Percentiles rank a stretch among this genome's conserved stretches.
Conservation (phyloP, 2,329 filamentous ascomycete genomes). For the Colletotrichum sp. region DNA sequence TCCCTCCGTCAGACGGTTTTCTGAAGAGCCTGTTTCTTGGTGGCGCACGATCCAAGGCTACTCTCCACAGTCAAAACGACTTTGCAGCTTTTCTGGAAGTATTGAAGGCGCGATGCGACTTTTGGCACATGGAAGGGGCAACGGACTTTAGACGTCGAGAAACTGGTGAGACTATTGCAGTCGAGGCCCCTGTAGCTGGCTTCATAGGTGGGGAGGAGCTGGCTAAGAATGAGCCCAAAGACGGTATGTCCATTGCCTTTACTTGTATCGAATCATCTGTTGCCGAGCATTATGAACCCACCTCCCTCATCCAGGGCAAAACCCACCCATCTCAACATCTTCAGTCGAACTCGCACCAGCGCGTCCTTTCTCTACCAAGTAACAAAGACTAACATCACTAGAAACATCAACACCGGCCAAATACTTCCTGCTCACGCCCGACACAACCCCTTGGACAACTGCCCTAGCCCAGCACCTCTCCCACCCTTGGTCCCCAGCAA, state of each 20-base stretch:
- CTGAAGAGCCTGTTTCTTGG: slow-evolving; percentile 47
- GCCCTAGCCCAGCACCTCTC: background rate
- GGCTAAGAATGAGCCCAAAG: background rate
- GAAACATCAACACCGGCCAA: slow-evolving; percentile 10
- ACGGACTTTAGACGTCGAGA: slow-evolving; percentile 73
- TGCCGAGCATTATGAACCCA: background rate
- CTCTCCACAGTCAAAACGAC: slow-evolving; percentile 67
- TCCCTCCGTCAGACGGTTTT: slow-evolving; percentile 58
- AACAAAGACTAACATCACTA: background rate
- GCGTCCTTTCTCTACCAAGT: background rate
- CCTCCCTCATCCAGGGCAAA: background rate
- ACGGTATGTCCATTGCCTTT: background rate
- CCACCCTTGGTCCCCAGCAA: slow-evolving; percentile 46
- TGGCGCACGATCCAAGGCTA: slow-evolving; percentile 38
- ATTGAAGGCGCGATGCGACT: slow-evolving; percentile 77
- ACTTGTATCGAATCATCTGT: background rate
- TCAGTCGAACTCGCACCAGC: background rate
- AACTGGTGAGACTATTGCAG: slow-evolving; percentile 32
- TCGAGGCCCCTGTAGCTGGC: background rate
- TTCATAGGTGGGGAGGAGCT: background rate
- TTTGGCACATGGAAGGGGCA: slow-evolving; percentile 82
- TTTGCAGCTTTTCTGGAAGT: slow-evolving; percentile 80
- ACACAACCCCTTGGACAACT: slow-evolving; percentile 2
- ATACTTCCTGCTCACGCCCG: slow-evolving; percentile 1
- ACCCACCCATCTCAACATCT: background rate